Percentiles rank a stretch among this genome's conserved stretches.
These are phyloP conservation scores for Zarea fungicola DNA, from an alignment of 2,329 filamentous ascomycete genomes.

Conservation along the genomic window DNA sequence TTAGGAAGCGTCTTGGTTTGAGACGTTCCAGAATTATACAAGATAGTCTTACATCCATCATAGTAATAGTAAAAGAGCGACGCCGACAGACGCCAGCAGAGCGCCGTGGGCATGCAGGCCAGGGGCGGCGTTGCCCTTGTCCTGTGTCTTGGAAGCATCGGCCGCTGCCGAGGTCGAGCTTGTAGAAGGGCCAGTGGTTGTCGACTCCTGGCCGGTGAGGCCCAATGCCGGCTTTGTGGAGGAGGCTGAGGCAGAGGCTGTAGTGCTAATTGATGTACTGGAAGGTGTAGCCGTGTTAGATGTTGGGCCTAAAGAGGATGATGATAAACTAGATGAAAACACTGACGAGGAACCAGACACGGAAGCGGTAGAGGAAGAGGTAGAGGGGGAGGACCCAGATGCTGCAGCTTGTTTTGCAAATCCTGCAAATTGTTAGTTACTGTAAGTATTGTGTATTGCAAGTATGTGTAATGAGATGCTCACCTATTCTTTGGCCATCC, in stretches of 20 bases:
- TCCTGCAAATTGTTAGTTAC: conserved; percentile 7
- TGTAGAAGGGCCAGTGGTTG: neutral
- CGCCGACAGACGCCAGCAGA: neutral
- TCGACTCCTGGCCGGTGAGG: conserved; percentile 20
- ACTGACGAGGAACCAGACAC: conserved; percentile 10
- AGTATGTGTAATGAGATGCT: conserved; percentile 17
- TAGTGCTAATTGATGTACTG: conserved; percentile 5
- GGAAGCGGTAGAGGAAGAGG: neutral
- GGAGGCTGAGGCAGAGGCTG: conserved; percentile 9
- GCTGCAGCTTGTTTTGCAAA: conserved; percentile 10
- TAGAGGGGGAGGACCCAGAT: conserved; percentile 1
- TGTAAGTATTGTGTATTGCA: no score
- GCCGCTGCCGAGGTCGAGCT: neutral
- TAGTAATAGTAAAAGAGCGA: neutral
- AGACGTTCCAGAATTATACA: no score
- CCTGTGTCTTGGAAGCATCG: conserved; percentile 5
- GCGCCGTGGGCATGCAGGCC: neutral
- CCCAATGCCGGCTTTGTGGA: conserved; percentile 14
- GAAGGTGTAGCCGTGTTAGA: conserved; percentile 10
- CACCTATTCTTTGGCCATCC: conserved; percentile 60
- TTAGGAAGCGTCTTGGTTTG: no score
- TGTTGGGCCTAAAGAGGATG: conserved; percentile 3
- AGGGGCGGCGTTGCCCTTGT: conserved; percentile 3
- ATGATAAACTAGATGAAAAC: conserved; percentile 7
- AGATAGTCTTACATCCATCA: neutral